Evolutionary conservation across 148 eudicot genomes (phyloP).

Genomic region (Camellia japonica): DNA sequence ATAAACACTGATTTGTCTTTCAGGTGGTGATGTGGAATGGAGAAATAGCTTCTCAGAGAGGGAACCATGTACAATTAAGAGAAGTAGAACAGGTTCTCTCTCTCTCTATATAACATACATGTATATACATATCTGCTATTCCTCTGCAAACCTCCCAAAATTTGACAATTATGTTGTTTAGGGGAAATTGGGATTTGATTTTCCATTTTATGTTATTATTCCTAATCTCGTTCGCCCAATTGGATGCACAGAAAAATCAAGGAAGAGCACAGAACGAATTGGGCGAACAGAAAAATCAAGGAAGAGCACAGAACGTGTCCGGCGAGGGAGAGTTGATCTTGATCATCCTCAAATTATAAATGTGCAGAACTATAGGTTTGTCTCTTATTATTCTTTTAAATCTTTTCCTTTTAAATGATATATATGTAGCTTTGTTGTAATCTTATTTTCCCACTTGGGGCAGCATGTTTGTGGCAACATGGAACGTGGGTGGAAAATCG

Average conservation of each 20-base stretch:
- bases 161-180: background rate
- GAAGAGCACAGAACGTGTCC: slow-evolving; percentile 48
- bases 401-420: background rate
- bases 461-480: slow-evolving; percentile 90
- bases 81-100: slow-evolving; percentile 67
- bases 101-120: background rate
- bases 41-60: slow-evolving; percentile 84
- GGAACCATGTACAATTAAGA: slow-evolving; percentile 70
- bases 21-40: slow-evolving; percentile 77
- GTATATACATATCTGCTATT: background rate
- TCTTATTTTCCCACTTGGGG: slow-evolving; percentile 11
- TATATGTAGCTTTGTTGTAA: background rate
- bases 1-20: slow-evolving; percentile 8
- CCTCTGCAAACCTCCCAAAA: background rate
- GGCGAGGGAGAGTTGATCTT: slow-evolving; percentile 58
- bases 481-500: slow-evolving; percentile 95
- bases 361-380: slow-evolving; percentile 90
- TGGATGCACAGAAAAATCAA: slow-evolving; percentile 57
- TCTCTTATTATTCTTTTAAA: background rate
- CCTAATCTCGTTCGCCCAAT: slow-evolving; percentile 2
- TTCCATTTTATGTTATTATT: background rate
- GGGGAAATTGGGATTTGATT: background rate
- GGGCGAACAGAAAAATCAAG: slow-evolving; percentile 61
- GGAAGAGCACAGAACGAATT: slow-evolving; percentile 49
- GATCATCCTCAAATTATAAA: slow-evolving; percentile 92